phyloP scores from a whole-genome alignment of 345 rosid genomes.

The Angophora floribunda region DNA sequence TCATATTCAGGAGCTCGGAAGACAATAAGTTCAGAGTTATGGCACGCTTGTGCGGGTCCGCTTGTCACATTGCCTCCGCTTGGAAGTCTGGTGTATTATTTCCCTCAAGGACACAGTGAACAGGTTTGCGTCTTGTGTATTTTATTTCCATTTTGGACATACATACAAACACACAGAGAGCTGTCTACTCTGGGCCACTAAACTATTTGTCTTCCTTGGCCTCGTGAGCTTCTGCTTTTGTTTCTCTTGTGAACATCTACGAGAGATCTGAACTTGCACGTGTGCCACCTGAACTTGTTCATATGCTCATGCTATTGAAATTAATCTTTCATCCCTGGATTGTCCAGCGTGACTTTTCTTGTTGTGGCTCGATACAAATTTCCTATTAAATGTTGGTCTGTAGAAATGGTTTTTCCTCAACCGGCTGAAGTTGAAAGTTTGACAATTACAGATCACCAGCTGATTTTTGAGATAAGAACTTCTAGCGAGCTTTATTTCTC shows the following conservation, averaged over 20 bases:
- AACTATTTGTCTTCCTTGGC: not conserved
- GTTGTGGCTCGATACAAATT: not conserved
- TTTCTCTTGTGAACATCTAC: not conserved
- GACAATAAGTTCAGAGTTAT: conserved; percentile 77
- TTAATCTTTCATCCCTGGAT: not conserved
- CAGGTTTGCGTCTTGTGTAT: conserved; percentile 53
- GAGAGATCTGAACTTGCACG: not conserved
- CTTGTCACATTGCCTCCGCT: conserved; percentile 91
- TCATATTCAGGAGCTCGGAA: conserved; percentile 50
- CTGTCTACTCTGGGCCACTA: not conserved
- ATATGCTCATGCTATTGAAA: not conserved
- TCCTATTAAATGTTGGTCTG: not conserved
- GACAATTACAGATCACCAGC: not conserved
- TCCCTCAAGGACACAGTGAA: conserved; percentile 98
- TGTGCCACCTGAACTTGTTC: not conserved
- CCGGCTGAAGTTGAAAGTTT: not conserved
- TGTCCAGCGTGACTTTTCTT: not conserved
- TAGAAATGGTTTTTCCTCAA: not conserved
- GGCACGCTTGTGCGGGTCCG: conserved; percentile 99
- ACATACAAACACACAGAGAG: not conserved
- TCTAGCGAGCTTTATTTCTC: not conserved
- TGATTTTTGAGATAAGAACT: not conserved
- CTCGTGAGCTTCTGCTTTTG: not conserved
- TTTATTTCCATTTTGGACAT: not conserved
- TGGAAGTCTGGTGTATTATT: conserved; percentile 87